phyloP scores from a whole-genome alignment of 352 stramenopile genomes.

The Aphanomyces cochlioides region DNA sequence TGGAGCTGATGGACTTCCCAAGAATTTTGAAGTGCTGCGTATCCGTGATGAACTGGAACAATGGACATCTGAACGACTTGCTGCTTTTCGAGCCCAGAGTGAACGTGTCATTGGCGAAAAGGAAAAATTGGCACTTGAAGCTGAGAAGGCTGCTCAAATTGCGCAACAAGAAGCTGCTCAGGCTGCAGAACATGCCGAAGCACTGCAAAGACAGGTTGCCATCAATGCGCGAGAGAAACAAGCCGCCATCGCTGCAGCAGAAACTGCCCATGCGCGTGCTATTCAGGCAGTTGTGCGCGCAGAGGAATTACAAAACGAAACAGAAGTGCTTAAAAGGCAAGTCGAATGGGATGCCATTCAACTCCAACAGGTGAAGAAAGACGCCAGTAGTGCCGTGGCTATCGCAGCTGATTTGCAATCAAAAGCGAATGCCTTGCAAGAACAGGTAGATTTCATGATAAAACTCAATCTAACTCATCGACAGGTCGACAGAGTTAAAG shows the following conservation, averaged over 20 bases:
- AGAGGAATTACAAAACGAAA: conserved; percentile 69
- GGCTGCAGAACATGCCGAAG: conserved; percentile 58
- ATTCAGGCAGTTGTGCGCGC: conserved; percentile 61
- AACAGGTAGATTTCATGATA: conserved; percentile 36
- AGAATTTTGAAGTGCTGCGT: conserved; percentile 82
- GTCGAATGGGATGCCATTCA: conserved; percentile 65
- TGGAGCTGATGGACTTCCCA: conserved; percentile 49
- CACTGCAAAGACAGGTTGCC: conserved; percentile 70
- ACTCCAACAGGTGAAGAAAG: conserved; percentile 62
- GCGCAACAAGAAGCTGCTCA: conserved; percentile 73
- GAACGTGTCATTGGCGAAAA: conserved; percentile 51
- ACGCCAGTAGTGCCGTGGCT: conserved; percentile 60
- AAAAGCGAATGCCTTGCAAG: conserved; percentile 64
- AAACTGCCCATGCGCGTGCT: conserved; percentile 58
- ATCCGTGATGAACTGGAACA: conserved; percentile 79
- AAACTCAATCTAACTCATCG: background rate
- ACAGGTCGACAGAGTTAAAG: conserved; percentile 60
- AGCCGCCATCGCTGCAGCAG: conserved; percentile 56
- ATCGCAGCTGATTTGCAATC: conserved; percentile 66
- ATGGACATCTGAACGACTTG: conserved; percentile 27
- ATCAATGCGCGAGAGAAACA: conserved; percentile 83
- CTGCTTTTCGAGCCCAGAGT: conserved; percentile 25
- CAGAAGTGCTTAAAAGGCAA: conserved; percentile 65
- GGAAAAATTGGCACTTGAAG: conserved; percentile 60
- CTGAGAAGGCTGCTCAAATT: conserved; percentile 61